These are phyloP conservation scores for Coemansia sp. DNA, from an alignment of 192 early-diverging fungal genomes.

Conservation along the genomic window DNA sequence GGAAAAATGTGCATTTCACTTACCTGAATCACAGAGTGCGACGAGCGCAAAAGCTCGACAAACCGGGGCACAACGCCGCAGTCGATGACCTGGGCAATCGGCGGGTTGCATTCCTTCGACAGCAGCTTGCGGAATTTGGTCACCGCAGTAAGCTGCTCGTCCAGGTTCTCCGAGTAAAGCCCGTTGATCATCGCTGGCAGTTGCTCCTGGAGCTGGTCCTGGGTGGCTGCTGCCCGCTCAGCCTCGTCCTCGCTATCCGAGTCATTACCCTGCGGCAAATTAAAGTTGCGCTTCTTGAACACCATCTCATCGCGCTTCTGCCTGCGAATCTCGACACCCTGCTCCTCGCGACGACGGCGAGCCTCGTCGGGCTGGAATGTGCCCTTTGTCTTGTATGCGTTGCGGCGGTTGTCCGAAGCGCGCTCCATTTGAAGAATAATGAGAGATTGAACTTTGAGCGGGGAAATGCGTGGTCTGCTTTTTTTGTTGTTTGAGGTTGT, in stretches of 20 bases:
- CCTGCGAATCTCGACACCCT: constrained; percentile 89
- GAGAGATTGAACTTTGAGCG: background rate
- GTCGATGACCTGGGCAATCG: constrained; percentile 93
- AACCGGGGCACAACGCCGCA: constrained; percentile 92
- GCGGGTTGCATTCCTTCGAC: constrained; percentile 92
- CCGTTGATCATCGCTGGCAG: constrained; percentile 76
- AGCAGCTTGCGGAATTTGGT: constrained; percentile 92
- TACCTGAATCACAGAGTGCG: constrained; percentile 79
- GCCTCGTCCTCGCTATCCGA: constrained; percentile 84
- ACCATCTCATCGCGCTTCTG: constrained; percentile 94
- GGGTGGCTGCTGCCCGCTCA: constrained; percentile 48
- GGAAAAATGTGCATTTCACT: constrained; percentile 48
- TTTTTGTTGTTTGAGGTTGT: background rate
- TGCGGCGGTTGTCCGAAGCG: constrained; percentile 57
- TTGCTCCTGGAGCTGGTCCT: constrained; percentile 72
- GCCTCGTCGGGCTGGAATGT: constrained; percentile 87
- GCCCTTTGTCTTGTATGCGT: constrained; percentile 85
- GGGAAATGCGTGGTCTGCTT: background rate
- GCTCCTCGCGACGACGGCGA: constrained; percentile 88
- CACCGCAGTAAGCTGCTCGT: constrained; percentile 78
- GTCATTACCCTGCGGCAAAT: constrained; percentile 40
- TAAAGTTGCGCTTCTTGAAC: constrained; percentile 89
- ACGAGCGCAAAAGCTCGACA: constrained; percentile 88
- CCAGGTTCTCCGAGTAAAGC: constrained; percentile 74
- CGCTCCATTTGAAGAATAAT: constrained; percentile 26